Evolutionary conservation across 2,329 filamentous ascomycete species (phyloP).

Genomic region (Colletotrichum sidae): DNA sequence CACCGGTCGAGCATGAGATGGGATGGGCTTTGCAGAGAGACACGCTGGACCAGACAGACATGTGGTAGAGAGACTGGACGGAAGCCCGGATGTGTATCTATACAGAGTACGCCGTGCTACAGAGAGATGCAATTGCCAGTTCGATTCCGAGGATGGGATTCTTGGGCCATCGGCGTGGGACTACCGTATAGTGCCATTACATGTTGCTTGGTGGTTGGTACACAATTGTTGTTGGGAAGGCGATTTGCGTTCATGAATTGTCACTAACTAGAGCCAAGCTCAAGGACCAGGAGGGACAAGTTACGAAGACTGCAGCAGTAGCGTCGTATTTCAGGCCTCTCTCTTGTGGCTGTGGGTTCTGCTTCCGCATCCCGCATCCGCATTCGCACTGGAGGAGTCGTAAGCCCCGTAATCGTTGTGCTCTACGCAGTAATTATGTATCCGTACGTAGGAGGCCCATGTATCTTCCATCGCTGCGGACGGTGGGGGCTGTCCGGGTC

Average conservation of each 20-base stretch:
- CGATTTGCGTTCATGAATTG: too few species aligned
- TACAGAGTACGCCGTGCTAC: background rate
- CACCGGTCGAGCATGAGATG: slow-evolving; percentile 16
- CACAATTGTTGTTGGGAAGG: background rate
- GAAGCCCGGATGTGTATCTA: background rate
- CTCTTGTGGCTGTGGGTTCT: slow-evolving; percentile 28
- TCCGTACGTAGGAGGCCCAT: too few species aligned
- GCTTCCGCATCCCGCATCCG: slow-evolving; percentile 19
- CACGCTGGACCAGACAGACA: background rate
- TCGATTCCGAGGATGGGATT: background rate
- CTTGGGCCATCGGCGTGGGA: background rate
- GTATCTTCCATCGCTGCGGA: slow-evolving; percentile 8
- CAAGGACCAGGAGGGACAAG: background rate
- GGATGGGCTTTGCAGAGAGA: background rate
- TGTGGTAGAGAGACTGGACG: background rate
- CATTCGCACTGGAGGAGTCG: slow-evolving; percentile 24
- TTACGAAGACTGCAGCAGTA: slow-evolving; percentile 32
- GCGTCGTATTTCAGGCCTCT: slow-evolving; percentile 22
- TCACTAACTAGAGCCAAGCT: too few species aligned
- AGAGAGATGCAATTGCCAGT: slow-evolving; percentile 8
- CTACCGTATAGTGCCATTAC: too few species aligned
- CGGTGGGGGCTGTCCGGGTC: slow-evolving; percentile 23
- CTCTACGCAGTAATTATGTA: background rate
- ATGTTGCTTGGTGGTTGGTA: too few species aligned
- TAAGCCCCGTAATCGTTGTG: background rate